Evolutionary conservation across 768 basidiomycete genomes (phyloP).

Genomic region (Fistulinella prunicolor): DNA sequence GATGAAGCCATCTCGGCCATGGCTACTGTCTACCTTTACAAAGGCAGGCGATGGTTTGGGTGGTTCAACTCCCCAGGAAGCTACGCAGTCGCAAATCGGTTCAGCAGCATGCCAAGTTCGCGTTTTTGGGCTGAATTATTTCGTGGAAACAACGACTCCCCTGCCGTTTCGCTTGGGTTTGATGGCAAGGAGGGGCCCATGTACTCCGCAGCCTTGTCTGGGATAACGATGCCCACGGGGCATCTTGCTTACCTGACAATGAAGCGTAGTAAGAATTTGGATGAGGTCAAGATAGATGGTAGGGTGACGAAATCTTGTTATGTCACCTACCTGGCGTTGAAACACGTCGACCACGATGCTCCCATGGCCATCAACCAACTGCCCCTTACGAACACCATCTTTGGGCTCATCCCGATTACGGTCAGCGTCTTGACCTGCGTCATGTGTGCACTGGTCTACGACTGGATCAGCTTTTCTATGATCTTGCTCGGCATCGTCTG

Average conservation of each 20-base stretch:
- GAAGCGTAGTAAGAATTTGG: conserved; percentile 7
- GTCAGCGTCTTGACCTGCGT: conserved; percentile 20
- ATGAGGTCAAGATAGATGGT: conserved; percentile 12
- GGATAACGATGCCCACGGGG: conserved; percentile 20
- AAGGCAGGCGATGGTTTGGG: conserved; percentile 33
- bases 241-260: conserved; percentile 25
- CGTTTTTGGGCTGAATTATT: conserved; percentile 25
- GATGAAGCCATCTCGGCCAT: conserved; percentile 36
- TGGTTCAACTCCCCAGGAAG: conserved; percentile 38
- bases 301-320: conserved; percentile 18
- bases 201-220: conserved; percentile 25
- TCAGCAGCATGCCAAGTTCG: conserved; percentile 26
- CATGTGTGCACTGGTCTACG: conserved; percentile 23
- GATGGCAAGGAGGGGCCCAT: conserved; percentile 29
- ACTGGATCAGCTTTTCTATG: conserved; percentile 33
- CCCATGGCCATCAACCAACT: conserved; percentile 4
- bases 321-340: conserved; percentile 15
- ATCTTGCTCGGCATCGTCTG: conserved; percentile 30
- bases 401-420: conserved; percentile 21
- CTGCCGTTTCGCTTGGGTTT: conserved; percentile 24
- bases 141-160: conserved; percentile 13
- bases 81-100: conserved; percentile 30
- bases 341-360: conserved; percentile 4
- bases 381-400: conserved; percentile 1
- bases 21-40: conserved; percentile 32